Evolutionary conservation across 2,329 filamentous ascomycete species (phyloP).

Genomic region (Verticillium alfalfae): DNA sequence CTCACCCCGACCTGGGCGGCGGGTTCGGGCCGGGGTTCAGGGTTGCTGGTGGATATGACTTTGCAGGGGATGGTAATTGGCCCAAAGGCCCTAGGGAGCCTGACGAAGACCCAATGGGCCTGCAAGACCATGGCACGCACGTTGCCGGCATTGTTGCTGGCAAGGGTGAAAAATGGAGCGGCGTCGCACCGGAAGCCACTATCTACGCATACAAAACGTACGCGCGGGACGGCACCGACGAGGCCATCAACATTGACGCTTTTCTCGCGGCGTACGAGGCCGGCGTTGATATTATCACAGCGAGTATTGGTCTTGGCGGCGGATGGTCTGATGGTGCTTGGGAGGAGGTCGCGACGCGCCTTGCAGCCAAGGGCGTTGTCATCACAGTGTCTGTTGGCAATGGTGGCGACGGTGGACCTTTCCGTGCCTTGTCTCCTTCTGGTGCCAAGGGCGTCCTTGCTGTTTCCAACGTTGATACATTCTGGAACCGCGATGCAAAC

Average conservation of each 20-base stretch:
- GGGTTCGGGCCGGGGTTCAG: conserved; percentile 10
- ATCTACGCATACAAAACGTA: conserved; percentile 16
- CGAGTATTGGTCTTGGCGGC: conserved; percentile 25
- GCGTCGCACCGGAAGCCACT: conserved; percentile 21
- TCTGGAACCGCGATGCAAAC: conserved; percentile 18
- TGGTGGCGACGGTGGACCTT: conserved; percentile 39
- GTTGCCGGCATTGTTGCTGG: conserved; percentile 41
- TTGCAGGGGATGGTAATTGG: conserved; percentile 15
- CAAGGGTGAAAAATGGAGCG: conserved; percentile 16
- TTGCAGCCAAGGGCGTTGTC: conserved; percentile 33
- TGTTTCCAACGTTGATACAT: conserved; percentile 23
- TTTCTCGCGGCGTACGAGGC: conserved; percentile 27
- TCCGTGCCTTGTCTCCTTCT: conserved; percentile 33
- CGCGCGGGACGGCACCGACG: not conserved
- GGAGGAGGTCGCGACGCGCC: not conserved
- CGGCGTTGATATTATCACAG: conserved; percentile 35
- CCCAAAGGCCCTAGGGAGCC: not conserved
- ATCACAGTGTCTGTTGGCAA: conserved; percentile 47
- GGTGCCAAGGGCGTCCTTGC: conserved; percentile 33
- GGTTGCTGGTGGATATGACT: conserved; percentile 15
- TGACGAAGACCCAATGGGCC: not conserved
- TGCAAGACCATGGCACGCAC: conserved; percentile 35
- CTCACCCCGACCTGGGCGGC: conserved; percentile 19
- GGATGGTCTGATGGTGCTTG: not conserved
- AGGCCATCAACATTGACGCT: conserved; percentile 19